Conservation (phyloP, 2,329 filamentous ascomycete species). For the Colletotrichum tropicicola region DNA sequence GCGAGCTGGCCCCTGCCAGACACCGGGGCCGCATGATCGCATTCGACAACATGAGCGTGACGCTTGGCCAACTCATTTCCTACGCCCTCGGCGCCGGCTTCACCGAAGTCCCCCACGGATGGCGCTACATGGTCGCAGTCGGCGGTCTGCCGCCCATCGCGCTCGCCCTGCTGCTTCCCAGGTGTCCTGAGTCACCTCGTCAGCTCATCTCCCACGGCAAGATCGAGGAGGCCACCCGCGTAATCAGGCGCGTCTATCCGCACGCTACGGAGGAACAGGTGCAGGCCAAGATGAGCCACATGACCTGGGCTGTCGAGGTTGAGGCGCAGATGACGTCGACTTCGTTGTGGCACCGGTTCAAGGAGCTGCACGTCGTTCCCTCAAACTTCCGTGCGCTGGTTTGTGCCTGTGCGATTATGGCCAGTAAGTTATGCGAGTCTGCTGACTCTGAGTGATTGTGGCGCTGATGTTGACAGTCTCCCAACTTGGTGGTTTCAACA, state of each 20-base stretch:
- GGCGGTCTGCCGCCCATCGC: slow-evolving; percentile 57
- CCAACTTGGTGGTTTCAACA: slow-evolving; percentile 54
- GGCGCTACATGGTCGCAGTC: slow-evolving; percentile 59
- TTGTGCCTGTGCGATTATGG: slow-evolving; percentile 58
- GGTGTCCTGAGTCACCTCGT: slow-evolving; percentile 59
- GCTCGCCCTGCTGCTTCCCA: slow-evolving; percentile 51
- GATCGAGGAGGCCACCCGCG: slow-evolving; percentile 46
- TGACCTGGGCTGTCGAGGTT: slow-evolving; percentile 48
- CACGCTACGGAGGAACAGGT: slow-evolving; percentile 52
- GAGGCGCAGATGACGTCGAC: slow-evolving; percentile 48
- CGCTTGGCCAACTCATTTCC: slow-evolving; percentile 50
- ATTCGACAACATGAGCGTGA: slow-evolving; percentile 57
- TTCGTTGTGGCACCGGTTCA: slow-evolving; percentile 51
- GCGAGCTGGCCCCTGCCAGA: slow-evolving; percentile 59
- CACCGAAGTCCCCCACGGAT: slow-evolving; percentile 51
- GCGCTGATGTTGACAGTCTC: slow-evolving; percentile 40
- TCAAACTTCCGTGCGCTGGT: slow-evolving; percentile 54
- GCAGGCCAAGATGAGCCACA: slow-evolving; percentile 52
- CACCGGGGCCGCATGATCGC: slow-evolving; percentile 59
- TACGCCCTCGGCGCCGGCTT: slow-evolving; percentile 53
- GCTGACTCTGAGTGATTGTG: not conserved
- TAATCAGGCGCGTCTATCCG: slow-evolving; percentile 52
- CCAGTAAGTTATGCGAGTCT: slow-evolving; percentile 37
- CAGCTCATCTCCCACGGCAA: slow-evolving; percentile 54
- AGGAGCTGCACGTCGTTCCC: slow-evolving; percentile 55